Base-by-base conservation (phyloP, 768 basidiomycete genomes). In the Coprinopsis strossmayeri region DNA sequence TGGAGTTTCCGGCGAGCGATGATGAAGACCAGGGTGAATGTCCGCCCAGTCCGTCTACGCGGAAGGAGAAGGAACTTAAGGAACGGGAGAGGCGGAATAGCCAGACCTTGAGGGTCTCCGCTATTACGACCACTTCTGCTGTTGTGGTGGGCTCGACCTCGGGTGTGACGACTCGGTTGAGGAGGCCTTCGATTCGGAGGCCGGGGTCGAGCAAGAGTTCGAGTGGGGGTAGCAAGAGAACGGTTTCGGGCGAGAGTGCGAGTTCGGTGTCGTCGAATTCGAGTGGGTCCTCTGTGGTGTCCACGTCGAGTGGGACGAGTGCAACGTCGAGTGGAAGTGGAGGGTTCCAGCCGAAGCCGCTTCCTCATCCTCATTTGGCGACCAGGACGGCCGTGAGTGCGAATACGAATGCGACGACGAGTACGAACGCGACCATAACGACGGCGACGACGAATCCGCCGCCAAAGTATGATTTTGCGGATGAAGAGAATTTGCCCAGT, bases 401-500 rank as follows among this genome's bases (percentile, higher is more conserved):
- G 10, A 38, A 18, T 7, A 18, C 57, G 15, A 28, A 26, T 25
- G 9, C 10, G 9, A 13, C 48, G 21, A 32, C 43, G 25, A 46
- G 42, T 2, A 3, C 39, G 25, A 2, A 32, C 17, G 11, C 18
- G 9, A 7, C 35, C 17, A 5, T 17, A 5, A 38, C 9, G 9
- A 17, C 56, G n/a, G 34, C 32, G 21, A 59, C 57, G 24, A 57
- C 59, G n/a, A 57, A 51, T 20, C 55, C 61, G 5, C 53, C 74
- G 2, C 69, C 79, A 2, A 67, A 74, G 50, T 91, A 89, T 56
- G 82, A 90, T 61, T 56, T 84, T 9, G 70, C 71, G 0, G 87
- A 91, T 59, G 89, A 89, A 60, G 88, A 89, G 62, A 91, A 90
- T 61, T 72, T 91, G 0, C 90, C 89, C 0, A 88, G 86, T 59